Base-by-base conservation (phyloP, 306 rosid species). In the Macrotyloma uniflorum region DNA sequence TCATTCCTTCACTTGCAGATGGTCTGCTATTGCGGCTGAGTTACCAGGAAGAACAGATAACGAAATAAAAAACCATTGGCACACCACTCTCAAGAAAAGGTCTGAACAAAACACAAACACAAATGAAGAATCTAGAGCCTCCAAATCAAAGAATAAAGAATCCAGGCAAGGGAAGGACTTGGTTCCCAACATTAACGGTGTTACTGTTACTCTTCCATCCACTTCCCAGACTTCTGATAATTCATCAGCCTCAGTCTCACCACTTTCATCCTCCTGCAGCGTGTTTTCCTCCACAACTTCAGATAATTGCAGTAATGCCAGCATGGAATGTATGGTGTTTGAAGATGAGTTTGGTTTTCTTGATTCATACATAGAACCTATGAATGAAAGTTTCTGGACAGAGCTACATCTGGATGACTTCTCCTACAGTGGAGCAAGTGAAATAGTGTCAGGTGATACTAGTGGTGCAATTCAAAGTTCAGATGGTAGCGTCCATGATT, bases 11-110 rank as follows among this genome's bases (percentile, higher is more conserved):
- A 19, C 22, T 58, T 59, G 30, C 77, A 85, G 85, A 81, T 85
- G 88, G 88, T 81, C 88, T 18, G 42, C 36, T 4, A 85, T 85
- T 51, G 86, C 88, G 0, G 85, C 88, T 1, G 69, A 74, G 6
- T 49, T 85, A 23, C 79, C 83, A 0, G 88, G 86, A 45, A 85
- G 88, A 77, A 77, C 88, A 8, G 88, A 85, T 40, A 85, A 67
- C 6, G 88, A 85, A 67, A 53, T 85, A 12, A 85, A 85, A 79
- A 85, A 85, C 30, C 83, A 85, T 33, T 85, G 88, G 88, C 88
- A 85, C 23, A 81, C 83, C 11, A 23, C 77, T 0, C 85, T 85
- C n/a, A 81, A 85, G 61, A 81, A 69, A 46, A 40, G 49, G 20
- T 28, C 36, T 19, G 43, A 70, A 19, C 4, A 46, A 7, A 45